Conservation (phyloP, 805 yeast species). For the Saturnispora gosingensis region DNA sequence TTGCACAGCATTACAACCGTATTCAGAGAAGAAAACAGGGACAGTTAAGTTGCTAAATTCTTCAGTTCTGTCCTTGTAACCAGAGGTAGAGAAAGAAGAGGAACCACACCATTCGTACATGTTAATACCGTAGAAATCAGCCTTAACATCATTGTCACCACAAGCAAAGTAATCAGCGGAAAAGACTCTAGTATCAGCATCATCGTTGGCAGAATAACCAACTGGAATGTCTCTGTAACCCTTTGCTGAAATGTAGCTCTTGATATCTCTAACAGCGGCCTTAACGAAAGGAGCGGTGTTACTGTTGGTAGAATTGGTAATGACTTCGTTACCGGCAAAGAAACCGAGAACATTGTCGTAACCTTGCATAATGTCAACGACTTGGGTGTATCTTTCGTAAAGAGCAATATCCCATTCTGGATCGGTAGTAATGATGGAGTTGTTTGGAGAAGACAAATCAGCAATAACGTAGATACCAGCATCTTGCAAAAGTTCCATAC, state of each 20-base stretch:
- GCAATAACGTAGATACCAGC: constrained; percentile 90
- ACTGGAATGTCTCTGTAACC: constrained; percentile 77
- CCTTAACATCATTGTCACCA: constrained; percentile 56
- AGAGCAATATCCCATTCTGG: constrained; percentile 74
- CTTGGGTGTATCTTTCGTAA: constrained; percentile 68
- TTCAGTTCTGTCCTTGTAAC: constrained; percentile 61
- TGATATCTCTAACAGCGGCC: constrained; percentile 90
- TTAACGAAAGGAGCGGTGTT: constrained; percentile 90
- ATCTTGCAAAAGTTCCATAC: constrained; percentile 65
- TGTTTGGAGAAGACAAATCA: constrained; percentile 80
- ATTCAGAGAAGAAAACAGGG: constrained; percentile 81
- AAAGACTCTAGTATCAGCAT: constrained; percentile 63
- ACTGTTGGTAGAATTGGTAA: constrained; percentile 74
- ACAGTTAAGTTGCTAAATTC: constrained; percentile 66
- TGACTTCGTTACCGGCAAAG: constrained; percentile 97
- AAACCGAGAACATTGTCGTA: constrained; percentile 84
- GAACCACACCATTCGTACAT: constrained; percentile 86
- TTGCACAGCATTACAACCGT: constrained; percentile 67
- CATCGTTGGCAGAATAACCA: constrained; percentile 92
- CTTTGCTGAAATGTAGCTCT: constrained; percentile 57
- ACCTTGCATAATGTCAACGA: constrained; percentile 68
- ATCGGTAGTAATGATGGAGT: constrained; percentile 63
- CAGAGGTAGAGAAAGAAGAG: constrained; percentile 50
- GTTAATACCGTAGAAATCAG: constrained; percentile 77
- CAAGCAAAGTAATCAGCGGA: constrained; percentile 83